Percentiles rank a stretch among this genome's conserved stretches.
Conservation (phyloP, 768 basidiomycete species). For the Boletus tylopilopsis region DNA sequence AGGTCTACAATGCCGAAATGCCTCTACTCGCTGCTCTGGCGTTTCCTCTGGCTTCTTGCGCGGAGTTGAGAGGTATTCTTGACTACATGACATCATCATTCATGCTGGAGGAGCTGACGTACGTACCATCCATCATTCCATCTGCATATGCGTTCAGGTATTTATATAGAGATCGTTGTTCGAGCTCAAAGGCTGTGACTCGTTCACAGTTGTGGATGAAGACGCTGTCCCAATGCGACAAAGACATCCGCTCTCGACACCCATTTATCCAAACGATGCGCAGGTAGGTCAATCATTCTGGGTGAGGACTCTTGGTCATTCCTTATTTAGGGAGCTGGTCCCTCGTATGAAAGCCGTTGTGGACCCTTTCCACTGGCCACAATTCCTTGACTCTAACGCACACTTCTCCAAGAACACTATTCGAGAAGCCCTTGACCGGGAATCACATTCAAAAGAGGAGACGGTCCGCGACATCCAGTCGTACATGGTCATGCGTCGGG, state of each 20-base stretch:
- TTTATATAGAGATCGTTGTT: conserved; percentile 21
- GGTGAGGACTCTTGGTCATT: neutral
- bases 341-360: conserved; percentile 22
- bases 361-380: conserved; percentile 27
- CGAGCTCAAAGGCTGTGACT: conserved; percentile 14
- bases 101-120: conserved; percentile 31
- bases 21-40: conserved; percentile 23
- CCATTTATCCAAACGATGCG: conserved; percentile 26
- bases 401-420: conserved; percentile 19
- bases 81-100: conserved; percentile 30
- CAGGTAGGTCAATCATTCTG: conserved; percentile 12
- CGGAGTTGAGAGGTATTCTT: conserved; percentile 22
- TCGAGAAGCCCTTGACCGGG: conserved; percentile 28
- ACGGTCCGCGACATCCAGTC: conserved; percentile 18
- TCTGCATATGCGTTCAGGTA: neutral
- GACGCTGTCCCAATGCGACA: conserved; percentile 18
- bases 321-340: conserved; percentile 19
- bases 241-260: conserved; percentile 14
- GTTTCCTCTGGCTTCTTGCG: conserved; percentile 21
- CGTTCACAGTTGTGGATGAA: conserved; percentile 24
- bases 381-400: conserved; percentile 21
- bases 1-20: conserved; percentile 26
- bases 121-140: neutral
- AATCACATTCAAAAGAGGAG: conserved; percentile 13
- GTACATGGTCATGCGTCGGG: conserved; percentile 28